Evolutionary conservation across 306 rosid genomes (phyloP), one percentile per base, ranked within the genome.

Genomic region (Luffa acutangula): DNA sequence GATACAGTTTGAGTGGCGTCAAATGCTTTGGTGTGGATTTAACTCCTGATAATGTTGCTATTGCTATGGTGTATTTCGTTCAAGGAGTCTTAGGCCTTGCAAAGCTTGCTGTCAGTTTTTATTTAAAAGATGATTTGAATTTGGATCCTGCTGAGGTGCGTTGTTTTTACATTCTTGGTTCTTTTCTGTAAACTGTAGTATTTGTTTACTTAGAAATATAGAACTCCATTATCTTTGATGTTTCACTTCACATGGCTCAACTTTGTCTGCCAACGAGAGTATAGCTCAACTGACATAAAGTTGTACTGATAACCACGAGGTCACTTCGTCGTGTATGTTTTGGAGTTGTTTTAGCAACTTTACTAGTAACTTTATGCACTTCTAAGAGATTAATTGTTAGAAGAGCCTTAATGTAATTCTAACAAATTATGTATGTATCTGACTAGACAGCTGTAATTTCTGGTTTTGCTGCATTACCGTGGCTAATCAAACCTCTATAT

Each of bases 81-180:
- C 99, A 95, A 90, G 99, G 99, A 53, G 97, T 95, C 77, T 83
- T 95, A 57, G 97, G 94, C 79, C 99, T 95, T 77, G 93, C 99
- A 7, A 91, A 97, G 89, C 88, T 95, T 81, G 99, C 99, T 54
- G 93, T 95, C 56, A 89, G 79, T 86, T 95, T 90, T 80, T 95
- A 89, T 81, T 86, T 95, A 39, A 95, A 93, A 82, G 99, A 95
- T 43, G 96, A 93, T 93, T 91, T 95, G 84, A 97, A 88, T 85
- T 86, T 95, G 70, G 97, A 95, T 62, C 99, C 99, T 78, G 99
- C 99, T 57, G 97, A 95, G 97, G 99, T 95, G 65, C 81, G 59
- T 34, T 21, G 63, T 77, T 80, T 81, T 76, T 77, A 77, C 82
- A 33, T 70, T 75, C 80, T n/a, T 60, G 33, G 49, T 60, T 80